A percentile compares a stretch with the other conserved stretches of the same genome.
These are phyloP conservation scores for Amaranthus tricolor DNA, from an alignment of 179 eudicot genomes.

Conservation along the genomic window DNA sequence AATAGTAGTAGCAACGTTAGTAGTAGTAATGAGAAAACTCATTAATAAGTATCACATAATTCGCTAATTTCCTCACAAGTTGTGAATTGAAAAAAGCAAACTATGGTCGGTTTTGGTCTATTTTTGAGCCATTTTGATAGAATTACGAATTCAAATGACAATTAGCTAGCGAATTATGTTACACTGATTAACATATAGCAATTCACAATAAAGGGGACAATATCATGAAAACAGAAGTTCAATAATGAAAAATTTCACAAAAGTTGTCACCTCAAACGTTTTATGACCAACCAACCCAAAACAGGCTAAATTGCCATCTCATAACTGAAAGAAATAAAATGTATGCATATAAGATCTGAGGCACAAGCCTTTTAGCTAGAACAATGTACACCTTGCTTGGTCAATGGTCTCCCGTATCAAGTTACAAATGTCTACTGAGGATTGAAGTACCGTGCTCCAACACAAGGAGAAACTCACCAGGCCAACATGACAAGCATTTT, in stretches of 20 bases:
- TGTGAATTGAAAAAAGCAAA: too few relatives aligned
- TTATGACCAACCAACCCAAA: not conserved
- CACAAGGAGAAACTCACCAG: constrained; percentile 55
- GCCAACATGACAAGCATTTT: constrained; percentile 98
- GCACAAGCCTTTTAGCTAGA: not conserved
- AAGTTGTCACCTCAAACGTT: not conserved
- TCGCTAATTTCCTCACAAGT: too few relatives aligned
- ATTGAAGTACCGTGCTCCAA: not conserved
- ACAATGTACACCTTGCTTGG: not conserved
- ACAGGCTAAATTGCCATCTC: not conserved
- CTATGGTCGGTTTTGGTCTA: too few relatives aligned
- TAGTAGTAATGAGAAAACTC: too few relatives aligned
- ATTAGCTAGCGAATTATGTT: too few relatives aligned
- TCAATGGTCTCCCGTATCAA: not conserved
- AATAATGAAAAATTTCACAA: not conserved
- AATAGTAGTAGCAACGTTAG: too few relatives aligned
- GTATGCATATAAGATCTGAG: not conserved
- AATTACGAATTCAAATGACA: too few relatives aligned
- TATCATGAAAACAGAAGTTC: not conserved
- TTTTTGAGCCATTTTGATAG: too few relatives aligned
- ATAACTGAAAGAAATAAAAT: not conserved
- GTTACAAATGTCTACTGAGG: not conserved
- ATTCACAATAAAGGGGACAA: not conserved
- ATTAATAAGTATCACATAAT: too few relatives aligned
- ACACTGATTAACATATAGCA: too few relatives aligned